phyloP scores from a whole-genome alignment of 1,284 basidiomycete genomes.

The Pseudozyma sp. region DNA sequence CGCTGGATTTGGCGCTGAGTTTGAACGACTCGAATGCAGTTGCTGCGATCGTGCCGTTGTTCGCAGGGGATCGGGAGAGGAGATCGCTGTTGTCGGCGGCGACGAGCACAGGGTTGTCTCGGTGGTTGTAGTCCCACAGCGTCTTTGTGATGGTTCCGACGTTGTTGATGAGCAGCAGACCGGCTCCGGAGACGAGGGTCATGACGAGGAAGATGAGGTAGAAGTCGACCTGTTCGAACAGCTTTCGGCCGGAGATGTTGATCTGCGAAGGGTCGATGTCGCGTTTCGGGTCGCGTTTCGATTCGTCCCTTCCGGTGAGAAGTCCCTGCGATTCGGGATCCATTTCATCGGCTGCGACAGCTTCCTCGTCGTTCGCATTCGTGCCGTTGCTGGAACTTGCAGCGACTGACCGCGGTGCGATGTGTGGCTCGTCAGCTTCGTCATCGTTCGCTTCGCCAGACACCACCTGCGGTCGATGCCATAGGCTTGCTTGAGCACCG shows the following conservation, averaged over 20 bases:
- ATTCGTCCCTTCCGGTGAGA: constrained; percentile 26
- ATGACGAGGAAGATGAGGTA: constrained; percentile 80
- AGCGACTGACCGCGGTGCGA: not conserved
- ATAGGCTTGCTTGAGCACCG: constrained; percentile 49
- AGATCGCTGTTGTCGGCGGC: constrained; percentile 22
- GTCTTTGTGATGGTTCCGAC: constrained; percentile 91
- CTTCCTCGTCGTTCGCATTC: constrained; percentile 1
- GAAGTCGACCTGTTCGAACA: constrained; percentile 76
- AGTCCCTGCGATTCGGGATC: constrained; percentile 37
- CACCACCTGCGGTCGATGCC: constrained; percentile 35
- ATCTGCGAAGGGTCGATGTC: constrained; percentile 27
- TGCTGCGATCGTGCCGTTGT: not conserved
- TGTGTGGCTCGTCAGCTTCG: constrained; percentile 16
- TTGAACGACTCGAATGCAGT: constrained; percentile 20
- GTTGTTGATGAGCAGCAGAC: constrained; percentile 94
- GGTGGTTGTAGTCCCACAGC: constrained; percentile 77
- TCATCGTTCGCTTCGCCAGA: constrained; percentile 35
- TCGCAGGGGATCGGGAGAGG: not conserved
- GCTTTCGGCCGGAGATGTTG: constrained; percentile 72
- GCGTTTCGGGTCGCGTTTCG: constrained; percentile 8
- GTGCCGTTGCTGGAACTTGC: constrained; percentile 3
- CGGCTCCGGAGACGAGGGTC: constrained; percentile 84
- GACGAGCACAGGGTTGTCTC: constrained; percentile 17
- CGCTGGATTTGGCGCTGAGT: constrained; percentile 76
- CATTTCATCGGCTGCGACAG: not conserved